phyloP scores from a whole-genome alignment of 1,284 basidiomycete species.

The Fistulinella cinereoalba region DNA sequence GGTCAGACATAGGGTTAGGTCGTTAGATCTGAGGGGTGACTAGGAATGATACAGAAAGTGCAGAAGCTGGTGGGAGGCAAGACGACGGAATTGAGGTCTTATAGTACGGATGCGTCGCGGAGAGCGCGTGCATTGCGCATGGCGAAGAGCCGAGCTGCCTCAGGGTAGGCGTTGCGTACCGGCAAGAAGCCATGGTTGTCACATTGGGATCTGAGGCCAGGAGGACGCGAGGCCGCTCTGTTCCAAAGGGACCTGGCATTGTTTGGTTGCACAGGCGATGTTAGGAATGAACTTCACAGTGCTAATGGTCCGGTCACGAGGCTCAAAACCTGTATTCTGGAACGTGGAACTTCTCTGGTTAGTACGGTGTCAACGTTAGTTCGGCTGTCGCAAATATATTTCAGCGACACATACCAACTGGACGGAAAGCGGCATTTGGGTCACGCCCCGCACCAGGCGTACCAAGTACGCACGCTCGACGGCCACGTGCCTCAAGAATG shows the following conservation, averaged over 20 bases:
- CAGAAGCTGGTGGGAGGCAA: slow-evolving; percentile 15
- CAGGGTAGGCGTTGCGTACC: slow-evolving; percentile 22
- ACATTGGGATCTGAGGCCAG: slow-evolving; percentile 28
- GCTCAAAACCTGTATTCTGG: slow-evolving; percentile 10
- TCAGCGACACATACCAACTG: slow-evolving; percentile 1
- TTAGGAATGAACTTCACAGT: slow-evolving; percentile 29
- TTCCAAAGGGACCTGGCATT: slow-evolving; percentile 28
- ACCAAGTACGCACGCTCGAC: slow-evolving; percentile 5
- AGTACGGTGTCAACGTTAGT: background rate
- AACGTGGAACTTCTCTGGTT: slow-evolving; percentile 5
- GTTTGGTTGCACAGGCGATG: slow-evolving; percentile 30
- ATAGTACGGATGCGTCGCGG: slow-evolving; percentile 24
- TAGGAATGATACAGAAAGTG: slow-evolving; percentile 17
- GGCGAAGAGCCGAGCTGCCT: slow-evolving; percentile 25
- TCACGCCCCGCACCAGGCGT: slow-evolving; percentile 8
- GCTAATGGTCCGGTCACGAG: slow-evolving; percentile 18
- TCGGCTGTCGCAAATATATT: slow-evolving; percentile 8
- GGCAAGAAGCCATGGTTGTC: slow-evolving; percentile 21
- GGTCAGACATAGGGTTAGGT: slow-evolving; percentile 47
- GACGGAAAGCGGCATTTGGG: slow-evolving; percentile 1
- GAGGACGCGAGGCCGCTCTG: slow-evolving; percentile 33
- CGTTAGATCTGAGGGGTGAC: slow-evolving; percentile 12
- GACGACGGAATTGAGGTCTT: slow-evolving; percentile 16
- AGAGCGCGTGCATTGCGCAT: slow-evolving; percentile 30
- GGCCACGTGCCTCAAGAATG: slow-evolving; percentile 18